A percentile compares a stretch with the other conserved stretches of the same genome.
These are phyloP conservation scores for Colletotrichum sp. DNA, from an alignment of 2,329 filamentous ascomycete species.

Conservation along the genomic window DNA sequence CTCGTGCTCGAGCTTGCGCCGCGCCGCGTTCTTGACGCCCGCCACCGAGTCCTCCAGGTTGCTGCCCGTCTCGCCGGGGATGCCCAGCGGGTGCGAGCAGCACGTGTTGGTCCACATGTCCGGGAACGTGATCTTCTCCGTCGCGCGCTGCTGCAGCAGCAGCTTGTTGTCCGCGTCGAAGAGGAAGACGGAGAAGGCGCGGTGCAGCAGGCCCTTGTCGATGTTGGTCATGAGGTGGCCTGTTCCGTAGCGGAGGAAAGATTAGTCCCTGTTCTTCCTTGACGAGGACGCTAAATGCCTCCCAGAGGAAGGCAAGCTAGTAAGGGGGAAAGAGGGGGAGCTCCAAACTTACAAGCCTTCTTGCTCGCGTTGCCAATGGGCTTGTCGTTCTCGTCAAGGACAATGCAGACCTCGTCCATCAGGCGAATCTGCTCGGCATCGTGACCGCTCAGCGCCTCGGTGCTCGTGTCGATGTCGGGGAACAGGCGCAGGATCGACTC, in stretches of 20 bases:
- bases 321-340: not conserved
- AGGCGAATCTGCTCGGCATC: conserved; percentile 97
- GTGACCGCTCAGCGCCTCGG: conserved; percentile 83
- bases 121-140: conserved; percentile 98
- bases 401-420: conserved; percentile 99
- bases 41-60: conserved; percentile 79
- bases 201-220: conserved; percentile 91
- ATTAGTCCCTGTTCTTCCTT: not conserved
- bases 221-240: conserved; percentile 99
- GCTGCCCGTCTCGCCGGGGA: conserved; percentile 88
- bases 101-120: conserved; percentile 99
- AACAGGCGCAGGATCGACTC: conserved; percentile 88
- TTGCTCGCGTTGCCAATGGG: conserved; percentile 97
- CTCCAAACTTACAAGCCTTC: conserved; percentile 79
- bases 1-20: conserved; percentile 93
- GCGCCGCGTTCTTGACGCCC: conserved; percentile 90
- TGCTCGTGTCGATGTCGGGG: conserved; percentile 77
- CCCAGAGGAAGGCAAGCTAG: not conserved
- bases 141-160: conserved; percentile 91
- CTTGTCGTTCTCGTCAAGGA: conserved; percentile 87
- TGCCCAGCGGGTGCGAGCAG: conserved; percentile 94
- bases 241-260: conserved; percentile 38
- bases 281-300: not conserved
- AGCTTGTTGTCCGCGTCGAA: conserved; percentile 90
- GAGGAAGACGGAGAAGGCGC: conserved; percentile 96